Evolutionary conservation across 768 basidiomycete genomes (phyloP), one percentile per base, ranked within the genome.

Genomic region (Lyophyllum semitale): DNA sequence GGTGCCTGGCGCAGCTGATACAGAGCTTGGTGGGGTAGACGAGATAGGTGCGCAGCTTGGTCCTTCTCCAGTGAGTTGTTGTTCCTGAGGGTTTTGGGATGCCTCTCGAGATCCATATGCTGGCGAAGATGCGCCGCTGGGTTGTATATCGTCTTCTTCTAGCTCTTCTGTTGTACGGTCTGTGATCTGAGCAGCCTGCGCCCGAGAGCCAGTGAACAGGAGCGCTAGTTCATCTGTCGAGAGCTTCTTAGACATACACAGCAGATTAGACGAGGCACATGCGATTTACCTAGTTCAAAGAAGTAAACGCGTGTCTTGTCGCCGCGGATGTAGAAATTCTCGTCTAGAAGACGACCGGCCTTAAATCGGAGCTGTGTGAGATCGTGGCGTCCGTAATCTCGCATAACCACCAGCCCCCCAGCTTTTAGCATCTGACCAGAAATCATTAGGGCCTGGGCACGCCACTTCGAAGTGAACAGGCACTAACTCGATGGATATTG

Each of bases 281-380:
- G 37, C 47, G 37, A 60, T 74, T 27, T 61, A 92, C 95, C 91
- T 11, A 91, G 69, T 57, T 92, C 89, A 61, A 99, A 99, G 70
- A 98, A 99, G 71, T 98, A 98, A 0, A 99, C 97, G 35, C 97
- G 80, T 0, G 97, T 98, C 64, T 93, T 95, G 73, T 99, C 97
- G 0, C 97, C 97, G 33, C 97, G 84, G 48, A 97, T 89, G 65
- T 99, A 99, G 60, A 99, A 88, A 67, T 97, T 95, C 44, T 95
- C 93, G 40, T 93, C 91, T 11, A 98, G 82, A 52, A 98, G 80
- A 11, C 97, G 81, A 1, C 88, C 86, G 6, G 80, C 80, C 71
- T 93, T 97, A 78, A 99, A 97, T 9, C 97, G 82, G 42, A 99
- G 77, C 69, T 98, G 96, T 1, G 97, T 92, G 42, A 99, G 83